Evolutionary conservation across 1,139 yeast genomes (phyloP).

Genomic region (Martiniozyma asiatica): DNA sequence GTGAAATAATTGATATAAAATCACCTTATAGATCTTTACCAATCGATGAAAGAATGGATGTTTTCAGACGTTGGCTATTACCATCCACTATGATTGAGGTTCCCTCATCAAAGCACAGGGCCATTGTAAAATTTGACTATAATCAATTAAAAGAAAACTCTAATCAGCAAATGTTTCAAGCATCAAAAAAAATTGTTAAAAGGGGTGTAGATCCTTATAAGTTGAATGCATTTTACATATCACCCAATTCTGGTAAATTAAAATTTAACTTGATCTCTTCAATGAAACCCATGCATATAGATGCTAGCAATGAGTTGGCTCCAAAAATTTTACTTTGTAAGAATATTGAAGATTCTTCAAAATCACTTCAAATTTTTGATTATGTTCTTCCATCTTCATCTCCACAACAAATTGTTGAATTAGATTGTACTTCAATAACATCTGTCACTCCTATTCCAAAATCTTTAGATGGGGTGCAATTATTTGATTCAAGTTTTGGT

Average conservation of each 20-base stretch:
- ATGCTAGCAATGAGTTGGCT: conserved; percentile 12
- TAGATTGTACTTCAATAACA: conserved; percentile 34
- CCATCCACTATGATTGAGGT: conserved; percentile 29
- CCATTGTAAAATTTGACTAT: conserved; percentile 23
- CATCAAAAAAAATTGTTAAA: conserved; percentile 15
- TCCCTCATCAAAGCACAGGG: conserved; percentile 20
- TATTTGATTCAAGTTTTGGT: conserved; percentile 42
- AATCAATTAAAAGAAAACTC: conserved; percentile 21
- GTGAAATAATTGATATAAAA: conserved; percentile 42
- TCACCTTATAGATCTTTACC: conserved; percentile 36
- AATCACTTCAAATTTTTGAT: too few species aligned
- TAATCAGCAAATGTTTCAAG: conserved; percentile 18
- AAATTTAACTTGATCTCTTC: conserved; percentile 22
- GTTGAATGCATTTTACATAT: conserved; percentile 23
- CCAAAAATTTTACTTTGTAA: conserved; percentile 21
- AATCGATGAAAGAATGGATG: conserved; percentile 43
- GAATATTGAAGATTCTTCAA: conserved; percentile 13
- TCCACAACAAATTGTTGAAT: conserved; percentile 21
- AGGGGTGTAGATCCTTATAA: conserved; percentile 16
- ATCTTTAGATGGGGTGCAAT: conserved; percentile 24
- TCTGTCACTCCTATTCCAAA: conserved; percentile 35
- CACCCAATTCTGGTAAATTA: conserved; percentile 16
- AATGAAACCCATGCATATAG: conserved; percentile 16
- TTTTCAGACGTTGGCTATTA: conserved; percentile 38
- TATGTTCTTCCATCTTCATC: conserved; percentile 21